These are phyloP conservation scores for Inga oerstediana DNA, from an alignment of 306 rosid genomes.

Conservation along the genomic window DNA sequence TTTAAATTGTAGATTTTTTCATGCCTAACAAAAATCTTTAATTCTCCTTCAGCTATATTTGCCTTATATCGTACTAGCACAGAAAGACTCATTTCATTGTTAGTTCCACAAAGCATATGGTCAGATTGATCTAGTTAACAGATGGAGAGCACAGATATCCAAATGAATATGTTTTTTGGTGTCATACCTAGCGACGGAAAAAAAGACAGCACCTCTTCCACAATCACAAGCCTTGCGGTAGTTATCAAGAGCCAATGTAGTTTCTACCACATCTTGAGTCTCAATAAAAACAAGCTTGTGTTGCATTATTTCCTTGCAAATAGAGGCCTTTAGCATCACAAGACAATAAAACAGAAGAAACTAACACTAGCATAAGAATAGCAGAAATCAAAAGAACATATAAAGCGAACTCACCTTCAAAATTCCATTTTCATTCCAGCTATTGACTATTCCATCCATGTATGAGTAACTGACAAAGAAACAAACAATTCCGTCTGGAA, in stretches of 20 bases:
- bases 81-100: conserved; percentile 1
- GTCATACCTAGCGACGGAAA: conserved; percentile 86
- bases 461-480: conserved; percentile 95
- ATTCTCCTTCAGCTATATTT: neutral
- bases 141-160: conserved; percentile 9
- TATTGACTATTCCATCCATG: conserved; percentile 93
- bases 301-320: conserved; percentile 91
- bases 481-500: conserved; percentile 93
- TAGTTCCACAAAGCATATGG: neutral
- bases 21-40: neutral
- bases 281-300: conserved; percentile 94
- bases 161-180: neutral
- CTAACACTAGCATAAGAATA: neutral
- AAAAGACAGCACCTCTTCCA: conserved; percentile 98
- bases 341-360: conserved; percentile 17
- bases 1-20: no score
- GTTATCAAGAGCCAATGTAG: conserved; percentile 95
- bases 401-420: conserved; percentile 58
- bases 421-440: conserved; percentile 94
- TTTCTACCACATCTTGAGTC: conserved; percentile 95
- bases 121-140: conserved; percentile 5
- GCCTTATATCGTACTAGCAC: neutral
- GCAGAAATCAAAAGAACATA: neutral
- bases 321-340: conserved; percentile 29
- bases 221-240: conserved; percentile 97